phyloP scores from a whole-genome alignment of 352 stramenopile species.

The Aphanomyces cochlioides region DNA sequence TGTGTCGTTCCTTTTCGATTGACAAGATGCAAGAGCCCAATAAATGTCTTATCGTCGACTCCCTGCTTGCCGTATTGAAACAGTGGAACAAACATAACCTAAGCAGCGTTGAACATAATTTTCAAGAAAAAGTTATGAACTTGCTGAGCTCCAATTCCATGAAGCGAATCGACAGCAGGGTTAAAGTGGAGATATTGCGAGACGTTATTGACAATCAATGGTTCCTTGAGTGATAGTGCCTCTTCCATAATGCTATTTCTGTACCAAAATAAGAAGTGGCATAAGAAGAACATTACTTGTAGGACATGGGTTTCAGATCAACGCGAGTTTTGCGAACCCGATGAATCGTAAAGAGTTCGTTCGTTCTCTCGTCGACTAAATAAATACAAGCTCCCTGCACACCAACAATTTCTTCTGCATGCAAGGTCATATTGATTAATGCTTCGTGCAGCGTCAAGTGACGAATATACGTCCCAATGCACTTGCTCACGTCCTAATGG shows the following conservation, averaged over 20 bases:
- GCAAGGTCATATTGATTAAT: slow-evolving; percentile 46
- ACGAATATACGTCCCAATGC: slow-evolving; percentile 55
- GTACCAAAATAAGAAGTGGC: not conserved
- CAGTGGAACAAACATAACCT: slow-evolving; percentile 61
- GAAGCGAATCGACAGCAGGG: slow-evolving; percentile 66
- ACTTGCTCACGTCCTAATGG: slow-evolving; percentile 27
- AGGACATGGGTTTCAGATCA: slow-evolving; percentile 46
- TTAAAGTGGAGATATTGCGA: slow-evolving; percentile 43
- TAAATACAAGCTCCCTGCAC: slow-evolving; percentile 67
- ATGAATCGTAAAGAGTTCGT: slow-evolving; percentile 67
- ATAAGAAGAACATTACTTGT: slow-evolving; percentile 30
- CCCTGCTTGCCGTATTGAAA: slow-evolving; percentile 33
- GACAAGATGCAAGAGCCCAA: slow-evolving; percentile 64
- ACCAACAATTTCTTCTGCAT: slow-evolving; percentile 66
- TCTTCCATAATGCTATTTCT: slow-evolving; percentile 50
- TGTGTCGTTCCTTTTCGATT: slow-evolving; percentile 63
- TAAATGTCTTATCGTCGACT: slow-evolving; percentile 41
- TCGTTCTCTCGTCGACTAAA: slow-evolving; percentile 41
- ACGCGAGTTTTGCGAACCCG: slow-evolving; percentile 62
- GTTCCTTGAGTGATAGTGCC: slow-evolving; percentile 42
- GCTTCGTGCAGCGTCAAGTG: slow-evolving; percentile 60
- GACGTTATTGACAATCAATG: slow-evolving; percentile 68
- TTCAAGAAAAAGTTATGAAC: not conserved
- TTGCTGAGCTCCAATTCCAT: slow-evolving; percentile 39
- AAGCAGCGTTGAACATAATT: slow-evolving; percentile 18